Evolutionary conservation across 352 stramenopile species (phyloP).

Genomic region (Thalassiosira delicatula): DNA sequence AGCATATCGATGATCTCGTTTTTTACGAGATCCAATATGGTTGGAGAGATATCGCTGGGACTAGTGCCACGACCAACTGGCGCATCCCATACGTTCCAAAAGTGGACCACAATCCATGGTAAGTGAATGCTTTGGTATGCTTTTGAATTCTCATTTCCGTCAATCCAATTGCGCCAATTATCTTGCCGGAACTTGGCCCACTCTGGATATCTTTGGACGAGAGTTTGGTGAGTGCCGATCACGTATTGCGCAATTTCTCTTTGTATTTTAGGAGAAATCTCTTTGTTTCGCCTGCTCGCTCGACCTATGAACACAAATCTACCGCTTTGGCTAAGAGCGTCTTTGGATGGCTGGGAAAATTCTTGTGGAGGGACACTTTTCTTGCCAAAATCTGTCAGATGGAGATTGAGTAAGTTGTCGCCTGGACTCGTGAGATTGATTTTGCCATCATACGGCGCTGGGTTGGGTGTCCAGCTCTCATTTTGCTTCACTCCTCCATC

Average conservation of each 20-base stretch:
- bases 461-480: not conserved
- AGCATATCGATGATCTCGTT: not conserved
- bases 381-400: not conserved
- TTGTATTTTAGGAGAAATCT: not conserved
- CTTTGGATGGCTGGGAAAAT: not conserved
- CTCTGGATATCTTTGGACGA: not conserved
- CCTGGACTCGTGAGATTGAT: not conserved
- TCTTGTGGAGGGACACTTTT: not conserved
- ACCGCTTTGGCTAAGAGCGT: not conserved
- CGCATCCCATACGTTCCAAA: not conserved
- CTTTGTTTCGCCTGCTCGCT: not conserved
- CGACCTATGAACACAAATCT: not conserved
- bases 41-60: not conserved
- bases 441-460: not conserved
- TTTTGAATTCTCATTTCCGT: not conserved
- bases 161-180: not conserved
- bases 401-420: not conserved
- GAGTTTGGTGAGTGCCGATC: not conserved
- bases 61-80: not conserved
- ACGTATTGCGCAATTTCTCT: not conserved
- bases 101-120: not conserved
- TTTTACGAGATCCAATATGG: not conserved
- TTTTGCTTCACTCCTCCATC: not conserved
- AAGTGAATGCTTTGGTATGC: conserved; percentile 16
- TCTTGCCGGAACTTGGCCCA: not conserved